Evolutionary conservation across 441 rosid genomes (phyloP).

Genomic region (Pelargonium australe): DNA sequence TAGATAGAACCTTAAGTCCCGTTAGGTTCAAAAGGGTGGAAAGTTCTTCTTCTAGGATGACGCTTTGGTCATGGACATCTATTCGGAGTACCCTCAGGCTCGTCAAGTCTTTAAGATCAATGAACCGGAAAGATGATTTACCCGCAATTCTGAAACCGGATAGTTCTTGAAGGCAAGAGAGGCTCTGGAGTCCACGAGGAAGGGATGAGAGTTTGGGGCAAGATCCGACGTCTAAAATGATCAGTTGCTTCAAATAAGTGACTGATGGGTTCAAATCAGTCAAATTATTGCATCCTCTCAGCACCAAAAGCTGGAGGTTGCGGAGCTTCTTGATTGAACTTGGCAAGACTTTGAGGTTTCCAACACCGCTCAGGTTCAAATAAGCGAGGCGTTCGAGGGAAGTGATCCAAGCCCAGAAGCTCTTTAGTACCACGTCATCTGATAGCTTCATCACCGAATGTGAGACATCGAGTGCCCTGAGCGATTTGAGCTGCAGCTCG

Average conservation of each 20-base stretch:
- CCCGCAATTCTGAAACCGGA: neutral
- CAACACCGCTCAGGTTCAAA: neutral
- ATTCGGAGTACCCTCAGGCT: neutral
- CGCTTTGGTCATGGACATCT: neutral
- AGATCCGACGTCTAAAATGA: neutral
- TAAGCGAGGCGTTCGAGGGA: conserved; percentile 1
- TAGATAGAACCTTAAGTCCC: neutral
- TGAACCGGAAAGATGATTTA: neutral
- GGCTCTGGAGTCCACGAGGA: neutral
- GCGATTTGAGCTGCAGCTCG: neutral
- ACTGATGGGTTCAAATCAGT: neutral
- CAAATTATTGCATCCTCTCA: conserved; percentile 1
- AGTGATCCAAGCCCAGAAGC: neutral
- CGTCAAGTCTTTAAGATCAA: neutral
- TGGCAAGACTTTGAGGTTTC: neutral
- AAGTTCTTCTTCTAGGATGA: neutral
- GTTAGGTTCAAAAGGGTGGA: neutral
- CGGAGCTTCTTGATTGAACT: conserved; percentile 2
- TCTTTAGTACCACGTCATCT: neutral
- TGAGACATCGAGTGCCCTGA: neutral
- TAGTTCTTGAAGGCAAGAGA: neutral
- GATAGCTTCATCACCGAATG: neutral
- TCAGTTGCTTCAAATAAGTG: neutral
- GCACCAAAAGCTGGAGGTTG: neutral
- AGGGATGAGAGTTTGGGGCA: neutral